A percentile compares a stretch with the other conserved stretches of the same genome.
Evolutionary conservation across 768 basidiomycete genomes (phyloP).

Genomic region (Trametes maxima): DNA sequence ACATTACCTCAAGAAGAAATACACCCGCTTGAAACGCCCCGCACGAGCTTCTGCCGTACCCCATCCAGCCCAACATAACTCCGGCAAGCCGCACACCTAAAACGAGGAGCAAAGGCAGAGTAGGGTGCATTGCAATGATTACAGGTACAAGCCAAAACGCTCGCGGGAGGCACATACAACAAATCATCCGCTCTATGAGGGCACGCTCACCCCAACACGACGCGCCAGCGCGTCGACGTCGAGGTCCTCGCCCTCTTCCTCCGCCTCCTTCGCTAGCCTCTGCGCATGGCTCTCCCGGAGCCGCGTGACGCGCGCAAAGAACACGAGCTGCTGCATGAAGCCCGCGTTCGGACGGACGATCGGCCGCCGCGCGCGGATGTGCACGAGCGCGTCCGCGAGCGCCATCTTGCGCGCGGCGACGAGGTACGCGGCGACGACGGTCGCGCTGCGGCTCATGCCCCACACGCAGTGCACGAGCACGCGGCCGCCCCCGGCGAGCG

Average conservation of each 20-base stretch:
- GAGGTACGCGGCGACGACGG: slow-evolving; percentile 32
- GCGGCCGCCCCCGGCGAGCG: slow-evolving; percentile 36
- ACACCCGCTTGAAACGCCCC: too few species aligned
- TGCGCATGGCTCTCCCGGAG: slow-evolving; percentile 3
- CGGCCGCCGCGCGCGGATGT: slow-evolving; percentile 25
- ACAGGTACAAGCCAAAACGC: too few species aligned
- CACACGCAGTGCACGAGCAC: slow-evolving; percentile 36
- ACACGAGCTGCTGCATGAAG: slow-evolving; percentile 35
- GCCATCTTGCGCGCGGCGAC: slow-evolving; percentile 33
- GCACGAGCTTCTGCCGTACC: too few species aligned
- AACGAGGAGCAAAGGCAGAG: too few species aligned
- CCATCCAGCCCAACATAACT: too few species aligned
- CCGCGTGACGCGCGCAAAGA: slow-evolving; percentile 23
- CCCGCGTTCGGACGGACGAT: slow-evolving; percentile 37
- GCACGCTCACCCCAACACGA: neutral
- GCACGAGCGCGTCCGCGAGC: slow-evolving; percentile 29
- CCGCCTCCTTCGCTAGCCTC: neutral
- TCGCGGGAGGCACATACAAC: neutral
- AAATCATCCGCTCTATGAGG: neutral
- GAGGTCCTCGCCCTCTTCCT: neutral
- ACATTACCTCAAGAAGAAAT: too few species aligned
- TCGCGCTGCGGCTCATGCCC: slow-evolving; percentile 36
- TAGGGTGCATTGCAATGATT: too few species aligned
- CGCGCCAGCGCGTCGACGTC: slow-evolving; percentile 14
- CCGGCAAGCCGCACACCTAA: too few species aligned